These are phyloP conservation scores for Pseudognaphalium luteoalbum DNA, from an alignment of 129 eudicot genomes.

Conservation along the genomic window DNA sequence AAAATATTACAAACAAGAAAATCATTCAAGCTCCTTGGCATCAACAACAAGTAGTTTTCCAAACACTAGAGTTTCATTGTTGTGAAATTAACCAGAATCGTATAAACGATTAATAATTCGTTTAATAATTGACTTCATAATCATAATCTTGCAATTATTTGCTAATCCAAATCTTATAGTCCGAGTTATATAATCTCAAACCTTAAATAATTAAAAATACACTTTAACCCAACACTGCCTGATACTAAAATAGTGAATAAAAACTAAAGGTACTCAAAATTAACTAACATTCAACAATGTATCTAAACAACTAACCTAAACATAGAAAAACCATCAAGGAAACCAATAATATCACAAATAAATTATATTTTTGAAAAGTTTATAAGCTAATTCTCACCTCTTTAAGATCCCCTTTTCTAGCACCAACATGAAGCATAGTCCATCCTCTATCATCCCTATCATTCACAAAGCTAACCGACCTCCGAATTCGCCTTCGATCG, in stretches of 20 bases:
- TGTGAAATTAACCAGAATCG: background rate
- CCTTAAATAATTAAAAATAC: background rate
- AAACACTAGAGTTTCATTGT: background rate
- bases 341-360: background rate
- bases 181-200: no score
- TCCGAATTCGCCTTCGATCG: conserved; percentile 20
- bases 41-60: background rate
- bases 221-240: background rate
- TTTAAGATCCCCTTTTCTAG: conserved; percentile 69
- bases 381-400: conserved; percentile 42
- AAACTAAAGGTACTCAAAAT: background rate
- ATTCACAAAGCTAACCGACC: conserved; percentile 23
- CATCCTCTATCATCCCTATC: conserved; percentile 72
- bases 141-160: background rate
- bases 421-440: conserved; percentile 82
- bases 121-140: background rate
- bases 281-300: background rate
- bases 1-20: no score
- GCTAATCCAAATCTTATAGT: background rate
- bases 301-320: background rate
- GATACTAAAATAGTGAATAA: background rate
- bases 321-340: no score
- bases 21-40: background rate
- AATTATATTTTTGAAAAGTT: no score
- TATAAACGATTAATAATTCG: no score